These are phyloP conservation scores for Heterobasidion parviporum DNA, from an alignment of 1,284 basidiomycete genomes.

Conservation along the genomic window DNA sequence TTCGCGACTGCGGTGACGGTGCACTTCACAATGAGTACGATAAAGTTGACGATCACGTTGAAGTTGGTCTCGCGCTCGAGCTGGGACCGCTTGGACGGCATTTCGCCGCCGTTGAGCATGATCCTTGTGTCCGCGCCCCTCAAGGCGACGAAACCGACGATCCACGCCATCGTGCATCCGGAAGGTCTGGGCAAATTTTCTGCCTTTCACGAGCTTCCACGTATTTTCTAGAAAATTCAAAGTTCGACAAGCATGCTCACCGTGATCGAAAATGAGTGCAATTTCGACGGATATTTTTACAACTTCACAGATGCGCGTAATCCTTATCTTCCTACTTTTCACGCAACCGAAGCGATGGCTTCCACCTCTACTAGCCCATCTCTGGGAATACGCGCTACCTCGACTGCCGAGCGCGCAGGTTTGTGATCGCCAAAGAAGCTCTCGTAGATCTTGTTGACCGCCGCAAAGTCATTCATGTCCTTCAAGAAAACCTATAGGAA, in stretches of 20 bases:
- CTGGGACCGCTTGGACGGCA: conserved; percentile 90
- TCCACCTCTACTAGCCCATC: conserved; percentile 90
- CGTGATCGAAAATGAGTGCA: too few species aligned
- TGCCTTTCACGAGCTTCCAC: too few species aligned
- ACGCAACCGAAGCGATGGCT: conserved; percentile 51
- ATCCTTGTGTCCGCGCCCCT: conserved; percentile 97
- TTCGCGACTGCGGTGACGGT: conserved; percentile 64
- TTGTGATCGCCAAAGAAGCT: conserved; percentile 85
- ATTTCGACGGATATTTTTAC: too few species aligned
- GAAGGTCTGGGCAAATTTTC: too few species aligned
- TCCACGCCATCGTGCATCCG: conserved; percentile 47
- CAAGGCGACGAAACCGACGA: conserved; percentile 90
- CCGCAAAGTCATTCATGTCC: conserved; percentile 84
- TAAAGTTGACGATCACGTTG: conserved; percentile 94
- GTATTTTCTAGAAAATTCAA: too few species aligned
- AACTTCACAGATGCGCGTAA: background rate
- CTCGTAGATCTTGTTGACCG: conserved; percentile 76
- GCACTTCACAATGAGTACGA: conserved; percentile 76
- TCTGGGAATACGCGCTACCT: conserved; percentile 71
- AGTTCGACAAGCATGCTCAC: too few species aligned
- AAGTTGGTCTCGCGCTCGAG: conserved; percentile 99
- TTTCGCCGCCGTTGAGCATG: conserved; percentile 91
- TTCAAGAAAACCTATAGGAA: conserved; percentile 77
- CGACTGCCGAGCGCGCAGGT: conserved; percentile 73
- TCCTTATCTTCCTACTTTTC: background rate